A percentile compares a stretch with the other conserved stretches of the same genome.
These are phyloP conservation scores for Phytophthora cajani DNA, from an alignment of 352 stramenopile genomes.

Conservation along the genomic window DNA sequence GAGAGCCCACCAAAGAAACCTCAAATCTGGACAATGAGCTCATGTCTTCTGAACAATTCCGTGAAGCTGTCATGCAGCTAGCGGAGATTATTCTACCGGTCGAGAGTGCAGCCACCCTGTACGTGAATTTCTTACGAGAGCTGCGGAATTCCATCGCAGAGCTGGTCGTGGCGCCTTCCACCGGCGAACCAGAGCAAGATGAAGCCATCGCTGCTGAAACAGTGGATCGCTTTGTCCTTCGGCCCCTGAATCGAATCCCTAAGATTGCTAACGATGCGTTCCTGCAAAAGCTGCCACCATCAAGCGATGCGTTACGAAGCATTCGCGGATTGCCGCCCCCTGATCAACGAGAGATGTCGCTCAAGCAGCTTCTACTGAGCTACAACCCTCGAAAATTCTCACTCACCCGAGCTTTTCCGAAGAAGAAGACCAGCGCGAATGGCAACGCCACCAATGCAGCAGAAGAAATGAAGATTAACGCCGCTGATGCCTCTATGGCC, in stretches of 20 bases:
- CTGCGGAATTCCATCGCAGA: slow-evolving; percentile 60
- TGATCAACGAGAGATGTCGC: slow-evolving; percentile 65
- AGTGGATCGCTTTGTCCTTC: slow-evolving; percentile 36
- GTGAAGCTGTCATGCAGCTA: slow-evolving; percentile 65
- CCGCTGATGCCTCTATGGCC: slow-evolving; percentile 3
- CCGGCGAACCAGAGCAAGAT: slow-evolving; percentile 22
- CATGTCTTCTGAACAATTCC: slow-evolving; percentile 58
- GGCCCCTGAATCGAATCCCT: slow-evolving; percentile 45
- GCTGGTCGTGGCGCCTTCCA: slow-evolving; percentile 17
- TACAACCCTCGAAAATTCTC: slow-evolving; percentile 81
- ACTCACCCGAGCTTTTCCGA: slow-evolving; percentile 68
- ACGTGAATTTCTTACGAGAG: slow-evolving; percentile 59
- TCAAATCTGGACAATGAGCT: slow-evolving; percentile 15
- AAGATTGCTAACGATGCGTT: slow-evolving; percentile 64
- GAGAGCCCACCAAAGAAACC: slow-evolving; percentile 4
- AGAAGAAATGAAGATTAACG: slow-evolving; percentile 9
- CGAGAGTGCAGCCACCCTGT: slow-evolving; percentile 54
- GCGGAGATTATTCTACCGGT: slow-evolving; percentile 69
- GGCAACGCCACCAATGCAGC: not conserved
- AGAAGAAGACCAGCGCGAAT: slow-evolving; percentile 17
- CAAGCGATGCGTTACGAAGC: slow-evolving; percentile 49
- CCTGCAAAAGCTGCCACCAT: slow-evolving; percentile 59
- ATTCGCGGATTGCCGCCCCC: slow-evolving; percentile 56
- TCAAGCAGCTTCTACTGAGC: slow-evolving; percentile 75
- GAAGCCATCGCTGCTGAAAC: slow-evolving; percentile 10